These are phyloP conservation scores for Talaromyces sp. DNA, from an alignment of 2,329 filamentous ascomycete genomes.

Conservation along the genomic window DNA sequence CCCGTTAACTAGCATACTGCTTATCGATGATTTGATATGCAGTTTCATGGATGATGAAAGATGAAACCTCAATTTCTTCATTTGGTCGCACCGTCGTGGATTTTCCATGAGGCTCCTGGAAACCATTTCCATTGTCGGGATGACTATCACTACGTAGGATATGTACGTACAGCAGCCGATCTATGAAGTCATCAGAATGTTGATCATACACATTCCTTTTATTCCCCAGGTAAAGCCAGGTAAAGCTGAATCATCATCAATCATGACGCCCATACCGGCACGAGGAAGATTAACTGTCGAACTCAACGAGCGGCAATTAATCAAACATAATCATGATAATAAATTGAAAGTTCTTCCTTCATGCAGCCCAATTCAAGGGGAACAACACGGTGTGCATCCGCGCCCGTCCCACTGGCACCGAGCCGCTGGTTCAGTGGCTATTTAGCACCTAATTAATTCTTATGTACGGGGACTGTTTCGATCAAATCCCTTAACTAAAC, in stretches of 20 bases:
- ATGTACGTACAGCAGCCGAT: conserved; percentile 3
- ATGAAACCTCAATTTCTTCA: neutral
- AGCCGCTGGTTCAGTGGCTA: conserved; percentile 8
- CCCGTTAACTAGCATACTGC: neutral
- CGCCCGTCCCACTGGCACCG: conserved; percentile 11
- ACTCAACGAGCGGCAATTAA: neutral
- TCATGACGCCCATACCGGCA: neutral
- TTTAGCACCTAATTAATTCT: neutral
- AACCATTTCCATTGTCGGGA: neutral
- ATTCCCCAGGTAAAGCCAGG: neutral
- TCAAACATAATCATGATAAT: neutral
- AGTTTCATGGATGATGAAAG: neutral
- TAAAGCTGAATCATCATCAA: neutral
- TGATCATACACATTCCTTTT: neutral
- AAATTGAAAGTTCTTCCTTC: neutral
- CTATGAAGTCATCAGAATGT: conserved; percentile 13
- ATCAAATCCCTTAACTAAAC: neutral
- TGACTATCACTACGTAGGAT: neutral
- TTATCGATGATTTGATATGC: neutral
- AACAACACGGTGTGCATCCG: neutral
- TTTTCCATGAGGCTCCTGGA: neutral
- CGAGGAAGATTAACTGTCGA: neutral
- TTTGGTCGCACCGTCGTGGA: neutral
- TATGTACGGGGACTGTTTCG: neutral
- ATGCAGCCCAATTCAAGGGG: conserved; percentile 1